phyloP scores from a whole-genome alignment of 2,329 filamentous ascomycete species.

The Cercospora janseana region DNA sequence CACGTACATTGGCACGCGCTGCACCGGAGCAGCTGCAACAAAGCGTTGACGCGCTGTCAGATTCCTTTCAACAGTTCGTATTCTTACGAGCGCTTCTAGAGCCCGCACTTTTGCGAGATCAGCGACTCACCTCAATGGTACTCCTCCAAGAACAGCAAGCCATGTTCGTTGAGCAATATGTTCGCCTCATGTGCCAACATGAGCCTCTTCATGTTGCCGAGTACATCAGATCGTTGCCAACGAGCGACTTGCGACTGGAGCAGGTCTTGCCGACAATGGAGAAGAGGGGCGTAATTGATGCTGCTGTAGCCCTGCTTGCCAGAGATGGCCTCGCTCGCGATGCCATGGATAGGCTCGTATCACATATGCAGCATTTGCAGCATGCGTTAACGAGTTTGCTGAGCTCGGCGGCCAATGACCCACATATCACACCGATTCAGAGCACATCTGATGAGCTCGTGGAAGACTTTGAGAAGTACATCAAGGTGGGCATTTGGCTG shows the following conservation, averaged over 20 bases:
- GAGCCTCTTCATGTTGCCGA: slow-evolving; percentile 78
- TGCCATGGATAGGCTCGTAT: slow-evolving; percentile 82
- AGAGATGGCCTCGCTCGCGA: slow-evolving; percentile 78
- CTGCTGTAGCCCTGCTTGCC: slow-evolving; percentile 85
- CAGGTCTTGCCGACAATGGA: slow-evolving; percentile 84
- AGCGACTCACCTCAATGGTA: slow-evolving; percentile 34
- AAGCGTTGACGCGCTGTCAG: slow-evolving; percentile 61
- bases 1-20: slow-evolving; percentile 61
- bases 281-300: slow-evolving; percentile 84
- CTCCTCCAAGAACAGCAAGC: slow-evolving; percentile 41
- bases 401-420: slow-evolving; percentile 56
- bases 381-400: slow-evolving; percentile 74
- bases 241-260: slow-evolving; percentile 74
- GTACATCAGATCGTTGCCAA: slow-evolving; percentile 74
- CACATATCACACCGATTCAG: slow-evolving; percentile 57
- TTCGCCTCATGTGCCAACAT: slow-evolving; percentile 87
- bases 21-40: slow-evolving; percentile 64
- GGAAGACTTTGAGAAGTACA: slow-evolving; percentile 79
- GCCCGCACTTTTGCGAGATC: slow-evolving; percentile 41
- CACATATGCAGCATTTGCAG: slow-evolving; percentile 76
- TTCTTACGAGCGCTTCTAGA: slow-evolving; percentile 78
- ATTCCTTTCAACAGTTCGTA: slow-evolving; percentile 66
- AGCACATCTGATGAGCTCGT: slow-evolving; percentile 72
- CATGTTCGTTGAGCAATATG: slow-evolving; percentile 75
- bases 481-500: slow-evolving; percentile 90